phyloP scores from a whole-genome alignment of 441 rosid genomes.

The Monsonia emarginata region DNA sequence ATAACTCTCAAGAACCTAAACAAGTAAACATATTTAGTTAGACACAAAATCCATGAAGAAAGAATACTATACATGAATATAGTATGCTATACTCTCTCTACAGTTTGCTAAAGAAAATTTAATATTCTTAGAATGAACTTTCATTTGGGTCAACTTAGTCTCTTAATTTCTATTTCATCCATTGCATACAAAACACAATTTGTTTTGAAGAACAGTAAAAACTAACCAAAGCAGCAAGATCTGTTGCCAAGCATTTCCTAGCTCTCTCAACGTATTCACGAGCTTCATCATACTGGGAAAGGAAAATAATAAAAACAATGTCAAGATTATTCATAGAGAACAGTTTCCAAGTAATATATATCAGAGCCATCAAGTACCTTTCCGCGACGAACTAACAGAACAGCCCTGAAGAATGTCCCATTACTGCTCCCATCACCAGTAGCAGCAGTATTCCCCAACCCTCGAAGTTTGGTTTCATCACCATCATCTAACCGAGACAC shows the following conservation, averaged over 20 bases:
- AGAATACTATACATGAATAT: background rate
- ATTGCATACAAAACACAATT: constrained; percentile 1
- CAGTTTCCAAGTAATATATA: background rate
- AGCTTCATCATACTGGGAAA: constrained; percentile 78
- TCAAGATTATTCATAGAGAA: background rate
- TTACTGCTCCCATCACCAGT: constrained; percentile 94
- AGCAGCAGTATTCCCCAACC: constrained; percentile 79
- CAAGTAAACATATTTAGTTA: constrained; percentile 13
- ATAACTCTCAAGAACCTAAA: constrained; percentile 93
- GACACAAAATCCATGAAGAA: background rate
- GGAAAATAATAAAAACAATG: constrained; percentile 4
- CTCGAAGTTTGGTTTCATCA: constrained; percentile 87
- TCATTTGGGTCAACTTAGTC: background rate
- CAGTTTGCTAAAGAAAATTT: background rate
- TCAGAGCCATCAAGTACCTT: constrained; percentile 38
- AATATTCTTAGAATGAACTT: background rate
- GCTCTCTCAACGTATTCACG: constrained; percentile 95
- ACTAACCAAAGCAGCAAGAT: constrained; percentile 98
- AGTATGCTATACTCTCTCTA: background rate
- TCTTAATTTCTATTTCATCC: background rate
- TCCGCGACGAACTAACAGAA: constrained; percentile 70
- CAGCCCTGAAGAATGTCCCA: constrained; percentile 98
- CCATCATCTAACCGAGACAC: constrained; percentile 96
- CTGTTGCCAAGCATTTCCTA: constrained; percentile 95
- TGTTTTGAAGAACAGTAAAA: constrained; percentile 7